These are phyloP conservation scores for Hordeum pubiflorum DNA, from an alignment of 202 grass and related monocot genomes.

Conservation along the genomic window DNA sequence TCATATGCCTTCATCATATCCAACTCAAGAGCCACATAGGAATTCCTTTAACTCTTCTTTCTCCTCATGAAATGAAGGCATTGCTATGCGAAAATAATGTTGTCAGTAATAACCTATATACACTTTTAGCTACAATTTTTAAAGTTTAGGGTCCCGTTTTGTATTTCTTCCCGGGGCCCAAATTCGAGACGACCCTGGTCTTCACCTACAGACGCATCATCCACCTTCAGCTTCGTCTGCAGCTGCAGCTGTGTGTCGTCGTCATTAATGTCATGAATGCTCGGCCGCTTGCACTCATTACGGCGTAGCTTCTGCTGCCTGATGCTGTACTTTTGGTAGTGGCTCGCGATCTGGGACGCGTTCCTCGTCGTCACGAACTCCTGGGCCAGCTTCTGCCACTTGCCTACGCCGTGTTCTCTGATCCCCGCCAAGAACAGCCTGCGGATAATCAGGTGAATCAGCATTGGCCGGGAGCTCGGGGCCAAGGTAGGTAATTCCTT, in stretches of 20 bases:
- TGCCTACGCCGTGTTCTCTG: conserved; percentile 24
- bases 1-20: too few species aligned
- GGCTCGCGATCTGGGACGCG: conserved; percentile 45
- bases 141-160: too few species aligned
- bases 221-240: neutral
- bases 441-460: neutral
- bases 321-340: conserved; percentile 46
- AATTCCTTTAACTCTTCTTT: too few species aligned
- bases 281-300: conserved; percentile 22
- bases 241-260: neutral
- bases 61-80: too few species aligned
- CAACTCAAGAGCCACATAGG: too few species aligned
- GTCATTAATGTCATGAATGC: conserved; percentile 47
- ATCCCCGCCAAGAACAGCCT: conserved; percentile 43
- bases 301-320: neutral
- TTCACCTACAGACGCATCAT: too few species aligned
- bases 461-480: neutral
- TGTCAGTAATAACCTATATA: too few species aligned
- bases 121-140: too few species aligned
- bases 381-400: conserved; percentile 33
- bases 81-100: too few species aligned
- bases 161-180: too few species aligned
- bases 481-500: neutral
- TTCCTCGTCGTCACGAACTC: conserved; percentile 42
- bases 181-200: too few species aligned